Conservation (phyloP, 192 early-diverging fungal genomes). For the Coemansia sp. region DNA sequence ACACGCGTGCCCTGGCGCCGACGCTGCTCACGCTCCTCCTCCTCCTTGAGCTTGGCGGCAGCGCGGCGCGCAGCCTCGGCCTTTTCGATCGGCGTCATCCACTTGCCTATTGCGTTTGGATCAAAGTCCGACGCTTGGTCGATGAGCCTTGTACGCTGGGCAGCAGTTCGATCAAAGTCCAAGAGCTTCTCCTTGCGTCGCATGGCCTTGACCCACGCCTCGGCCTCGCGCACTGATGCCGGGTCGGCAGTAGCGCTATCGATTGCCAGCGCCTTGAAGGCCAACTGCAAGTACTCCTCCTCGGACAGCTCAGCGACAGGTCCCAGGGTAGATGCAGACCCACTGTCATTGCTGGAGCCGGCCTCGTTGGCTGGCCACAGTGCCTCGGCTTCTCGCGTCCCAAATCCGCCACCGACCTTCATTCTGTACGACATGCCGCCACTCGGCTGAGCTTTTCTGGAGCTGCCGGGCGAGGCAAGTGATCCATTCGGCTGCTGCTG, state of each 20-base stretch:
- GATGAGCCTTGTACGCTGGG: slow-evolving; percentile 50
- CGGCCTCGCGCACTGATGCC: slow-evolving; percentile 16
- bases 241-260: slow-evolving; percentile 12
- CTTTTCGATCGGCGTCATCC: slow-evolving; percentile 50
- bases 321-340: neutral
- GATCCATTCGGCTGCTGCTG: neutral
- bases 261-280: slow-evolving; percentile 36
- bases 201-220: slow-evolving; percentile 40
- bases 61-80: slow-evolving; percentile 16
- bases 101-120: slow-evolving; percentile 31
- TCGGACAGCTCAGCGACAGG: slow-evolving; percentile 21
- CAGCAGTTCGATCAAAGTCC: slow-evolving; percentile 51
- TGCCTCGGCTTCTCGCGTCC: slow-evolving; percentile 5
- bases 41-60: neutral
- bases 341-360: neutral
- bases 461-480: neutral
- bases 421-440: slow-evolving; percentile 21
- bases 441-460: neutral
- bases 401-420: slow-evolving; percentile 30
- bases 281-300: slow-evolving; percentile 34
- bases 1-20: slow-evolving; percentile 44
- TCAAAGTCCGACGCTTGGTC: slow-evolving; percentile 49
- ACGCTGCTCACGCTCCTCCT: slow-evolving; percentile 29
- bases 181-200: slow-evolving; percentile 47
- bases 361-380: slow-evolving; percentile 15